phyloP scores from a whole-genome alignment of 2,329 filamentous ascomycete genomes.

The Penicillium sp. region DNA sequence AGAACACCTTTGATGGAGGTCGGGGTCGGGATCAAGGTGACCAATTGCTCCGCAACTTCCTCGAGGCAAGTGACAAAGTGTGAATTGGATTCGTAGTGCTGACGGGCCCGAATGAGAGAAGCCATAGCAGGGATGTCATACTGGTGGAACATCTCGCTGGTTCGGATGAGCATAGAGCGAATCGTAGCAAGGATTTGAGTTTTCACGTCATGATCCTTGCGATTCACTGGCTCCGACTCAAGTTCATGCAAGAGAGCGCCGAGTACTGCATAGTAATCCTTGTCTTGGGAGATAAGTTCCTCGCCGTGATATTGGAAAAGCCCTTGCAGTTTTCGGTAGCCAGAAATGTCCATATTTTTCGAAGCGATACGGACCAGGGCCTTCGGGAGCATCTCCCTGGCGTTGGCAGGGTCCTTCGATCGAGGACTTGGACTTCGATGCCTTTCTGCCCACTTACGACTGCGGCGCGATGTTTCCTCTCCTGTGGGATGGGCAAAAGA shows the following conservation, averaged over 20 bases:
- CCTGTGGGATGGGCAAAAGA: conserved; percentile 13
- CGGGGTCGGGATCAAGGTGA: conserved; percentile 26
- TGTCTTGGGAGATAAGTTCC: conserved; percentile 38
- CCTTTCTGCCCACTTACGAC: conserved; percentile 40
- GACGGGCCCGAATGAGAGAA: conserved; percentile 42
- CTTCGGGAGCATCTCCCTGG: conserved; percentile 43
- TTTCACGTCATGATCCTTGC: conserved; percentile 42
- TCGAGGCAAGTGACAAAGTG: conserved; percentile 47
- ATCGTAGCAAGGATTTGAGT: conserved; percentile 49
- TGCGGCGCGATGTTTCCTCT: conserved; percentile 34
- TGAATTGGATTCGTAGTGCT: conserved; percentile 42
- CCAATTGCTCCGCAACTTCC: conserved; percentile 42
- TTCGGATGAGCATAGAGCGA: conserved; percentile 43
- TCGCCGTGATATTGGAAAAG: conserved; percentile 43
- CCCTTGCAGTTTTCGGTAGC: conserved; percentile 48
- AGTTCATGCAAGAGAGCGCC: conserved; percentile 43
- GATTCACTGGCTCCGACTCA: conserved; percentile 36
- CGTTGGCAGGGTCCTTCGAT: conserved; percentile 43
- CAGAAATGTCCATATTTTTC: conserved; percentile 44
- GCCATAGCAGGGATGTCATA: conserved; percentile 42
- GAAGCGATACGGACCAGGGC: conserved; percentile 41
- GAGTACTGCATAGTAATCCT: conserved; percentile 43
- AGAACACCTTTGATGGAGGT: conserved; percentile 39
- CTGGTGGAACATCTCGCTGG: conserved; percentile 37
- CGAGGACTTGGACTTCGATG: conserved; percentile 42